These are phyloP conservation scores for Boletus rubescentipes DNA, from an alignment of 768 basidiomycete species.

Conservation along the genomic window DNA sequence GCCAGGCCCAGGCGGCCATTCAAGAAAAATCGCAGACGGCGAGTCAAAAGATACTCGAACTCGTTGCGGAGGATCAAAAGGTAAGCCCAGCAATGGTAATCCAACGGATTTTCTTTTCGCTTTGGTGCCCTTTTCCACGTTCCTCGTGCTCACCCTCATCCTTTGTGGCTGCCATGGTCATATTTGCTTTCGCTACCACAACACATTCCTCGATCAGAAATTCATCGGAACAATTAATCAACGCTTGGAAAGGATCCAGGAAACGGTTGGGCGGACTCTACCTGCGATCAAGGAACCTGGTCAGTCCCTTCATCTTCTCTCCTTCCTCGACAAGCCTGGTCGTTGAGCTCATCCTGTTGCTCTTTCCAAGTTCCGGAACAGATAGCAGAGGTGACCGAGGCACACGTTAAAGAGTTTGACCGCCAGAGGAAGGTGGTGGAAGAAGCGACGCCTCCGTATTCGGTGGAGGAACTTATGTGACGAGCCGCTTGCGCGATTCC, in stretches of 20 bases:
- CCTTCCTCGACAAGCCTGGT: no score
- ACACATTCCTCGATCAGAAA: not conserved
- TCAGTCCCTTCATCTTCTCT: not conserved
- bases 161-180: no score
- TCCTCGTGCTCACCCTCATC: no score
- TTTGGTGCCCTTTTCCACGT: no score
- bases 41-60: not conserved
- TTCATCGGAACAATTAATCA: constrained; percentile 11
- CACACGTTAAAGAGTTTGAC: constrained; percentile 14
- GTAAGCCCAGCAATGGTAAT: not conserved
- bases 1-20: constrained; percentile 5
- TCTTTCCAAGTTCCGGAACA: constrained; percentile 9
- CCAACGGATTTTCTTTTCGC: no score
- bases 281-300: constrained; percentile 15
- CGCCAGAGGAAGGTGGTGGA: not conserved
- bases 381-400: constrained; percentile 9
- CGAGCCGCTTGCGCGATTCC: no score
- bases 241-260: constrained; percentile 15
- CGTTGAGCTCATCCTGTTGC: not conserved
- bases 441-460: constrained; percentile 4
- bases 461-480: constrained; percentile 13
- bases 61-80: constrained; percentile 9
- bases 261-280: constrained; percentile 7
- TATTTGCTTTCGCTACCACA: no score
- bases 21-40: constrained; percentile 8